Base-by-base conservation (phyloP, 2,329 filamentous ascomycete genomes). In the Colletotrichum siamense region DNA sequence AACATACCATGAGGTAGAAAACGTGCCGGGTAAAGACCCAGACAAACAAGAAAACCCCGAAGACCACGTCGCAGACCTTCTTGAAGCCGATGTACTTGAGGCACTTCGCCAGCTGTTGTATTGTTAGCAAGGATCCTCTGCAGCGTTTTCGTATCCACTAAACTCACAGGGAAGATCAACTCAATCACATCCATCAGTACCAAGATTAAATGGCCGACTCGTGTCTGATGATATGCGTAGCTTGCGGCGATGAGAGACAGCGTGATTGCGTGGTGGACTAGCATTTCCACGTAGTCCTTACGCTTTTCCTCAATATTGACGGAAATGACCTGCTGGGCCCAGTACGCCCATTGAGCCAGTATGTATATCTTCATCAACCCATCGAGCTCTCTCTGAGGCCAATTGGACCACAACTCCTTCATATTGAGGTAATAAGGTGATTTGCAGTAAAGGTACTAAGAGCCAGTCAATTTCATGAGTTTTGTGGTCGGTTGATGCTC, bases 291-390 rank as follows among this genome's bases (percentile, higher is more conserved):
- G 18, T n/a, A 44, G 18, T 44, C 39, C 8, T 72, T 72, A 16
- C 69, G 63, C 13, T 26, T 24, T 9, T 39, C 69, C 44, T 72
- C 69, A 7, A 68, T 72, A 8, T 72, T 72, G 22, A 72, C 69
- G 2, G 69, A 72, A 26, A 72, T 36, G 44, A 72, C 69, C 32
- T 72, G 69, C 69, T 72, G 69, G 15, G 16, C 69, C 69, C 69
- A 72, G 24, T 68, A 72, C 13, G 69, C 69, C 69, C 63, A 72
- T 10, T 72, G 63, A 8, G 32, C 18, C 63, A 72, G 30, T 49
- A 72, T n/a, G 30, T 72, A 72, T 12, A 10, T 44, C 69, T 72
- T 72, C 69, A 72, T 72, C 5, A 36, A n/a, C 9, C 69, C 69
- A 28, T n/a, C 69, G n/a, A 72, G 69, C 12, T 68, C 69, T 26